Evolutionary conservation across 345 rosid species (phyloP).

Genomic region (Geranium rotundifolium): DNA sequence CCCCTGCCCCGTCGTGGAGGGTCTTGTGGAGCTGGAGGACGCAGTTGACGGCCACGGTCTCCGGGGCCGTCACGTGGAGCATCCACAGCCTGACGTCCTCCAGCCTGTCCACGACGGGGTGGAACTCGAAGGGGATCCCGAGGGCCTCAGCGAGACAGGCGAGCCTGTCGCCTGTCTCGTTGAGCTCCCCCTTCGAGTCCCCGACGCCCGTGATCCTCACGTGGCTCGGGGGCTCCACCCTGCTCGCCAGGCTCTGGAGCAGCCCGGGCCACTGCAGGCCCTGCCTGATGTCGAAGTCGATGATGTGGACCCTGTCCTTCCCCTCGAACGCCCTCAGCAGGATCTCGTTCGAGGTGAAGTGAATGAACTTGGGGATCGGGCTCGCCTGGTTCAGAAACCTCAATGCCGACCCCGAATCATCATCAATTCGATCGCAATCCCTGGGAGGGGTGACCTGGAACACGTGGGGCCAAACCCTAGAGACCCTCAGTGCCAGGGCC

Average conservation of each 20-base stretch:
- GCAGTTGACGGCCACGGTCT: conserved; percentile 73
- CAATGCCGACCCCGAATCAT: conserved; percentile 64
- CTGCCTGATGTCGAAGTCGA: conserved; percentile 94
- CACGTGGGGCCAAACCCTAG: conserved; percentile 83
- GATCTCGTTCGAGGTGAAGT: conserved; percentile 86
- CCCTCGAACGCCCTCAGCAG: conserved; percentile 84
- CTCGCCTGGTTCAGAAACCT: conserved; percentile 84
- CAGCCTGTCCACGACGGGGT: conserved; percentile 85
- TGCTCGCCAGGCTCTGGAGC: conserved; percentile 83
- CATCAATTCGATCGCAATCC: conserved; percentile 60
- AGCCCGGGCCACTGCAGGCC: conserved; percentile 97
- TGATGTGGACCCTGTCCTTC: conserved; percentile 80
- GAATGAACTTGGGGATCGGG: conserved; percentile 85
- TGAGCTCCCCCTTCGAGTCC: conserved; percentile 81
- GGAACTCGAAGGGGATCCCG: conserved; percentile 84
- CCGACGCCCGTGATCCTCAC: conserved; percentile 87
- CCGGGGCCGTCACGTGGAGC: conserved; percentile 95
- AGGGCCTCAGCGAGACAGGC: conserved; percentile 68
- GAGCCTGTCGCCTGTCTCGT: conserved; percentile 87
- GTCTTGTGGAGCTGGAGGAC: conserved; percentile 78
- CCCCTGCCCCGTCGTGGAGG: conserved; percentile 57
- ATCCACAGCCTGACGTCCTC: conserved; percentile 98
- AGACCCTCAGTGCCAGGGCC: conserved; percentile 66
- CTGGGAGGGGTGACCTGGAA: conserved; percentile 74
- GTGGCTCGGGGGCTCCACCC: conserved; percentile 68